Conservation (phyloP, 169 alveolate genomes). For the Plasmodium inui region DNA sequence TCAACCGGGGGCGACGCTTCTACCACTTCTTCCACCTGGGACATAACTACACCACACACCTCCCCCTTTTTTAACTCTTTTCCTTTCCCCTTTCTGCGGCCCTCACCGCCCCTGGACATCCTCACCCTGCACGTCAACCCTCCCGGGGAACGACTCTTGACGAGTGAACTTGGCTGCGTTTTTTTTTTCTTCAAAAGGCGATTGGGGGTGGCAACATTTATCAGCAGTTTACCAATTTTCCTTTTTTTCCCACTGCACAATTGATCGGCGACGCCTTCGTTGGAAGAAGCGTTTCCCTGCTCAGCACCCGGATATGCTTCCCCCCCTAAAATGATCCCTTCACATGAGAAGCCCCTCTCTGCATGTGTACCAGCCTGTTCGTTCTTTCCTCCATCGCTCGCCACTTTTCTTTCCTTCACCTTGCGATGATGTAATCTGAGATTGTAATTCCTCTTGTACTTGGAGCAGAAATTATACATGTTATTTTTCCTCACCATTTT, state of each 20-base stretch:
- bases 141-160: background rate
- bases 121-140: background rate
- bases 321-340: background rate
- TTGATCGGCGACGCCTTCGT: background rate
- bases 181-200: background rate
- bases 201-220: background rate
- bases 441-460: conserved; percentile 35
- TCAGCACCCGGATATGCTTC: background rate
- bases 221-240: background rate
- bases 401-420: background rate
- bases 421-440: conserved; percentile 29
- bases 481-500: background rate
- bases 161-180: background rate
- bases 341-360: background rate
- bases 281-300: background rate
- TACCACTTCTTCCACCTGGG: background rate
- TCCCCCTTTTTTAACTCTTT: background rate
- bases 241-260: background rate
- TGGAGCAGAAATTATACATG: conserved; percentile 13
- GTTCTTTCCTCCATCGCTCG: background rate
- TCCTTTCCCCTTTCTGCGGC: background rate
- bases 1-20: background rate
- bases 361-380: background rate
- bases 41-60: background rate
- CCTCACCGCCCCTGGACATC: background rate